Base-by-base conservation (phyloP, 805 yeast genomes). In the Saturnispora besseyi region DNA sequence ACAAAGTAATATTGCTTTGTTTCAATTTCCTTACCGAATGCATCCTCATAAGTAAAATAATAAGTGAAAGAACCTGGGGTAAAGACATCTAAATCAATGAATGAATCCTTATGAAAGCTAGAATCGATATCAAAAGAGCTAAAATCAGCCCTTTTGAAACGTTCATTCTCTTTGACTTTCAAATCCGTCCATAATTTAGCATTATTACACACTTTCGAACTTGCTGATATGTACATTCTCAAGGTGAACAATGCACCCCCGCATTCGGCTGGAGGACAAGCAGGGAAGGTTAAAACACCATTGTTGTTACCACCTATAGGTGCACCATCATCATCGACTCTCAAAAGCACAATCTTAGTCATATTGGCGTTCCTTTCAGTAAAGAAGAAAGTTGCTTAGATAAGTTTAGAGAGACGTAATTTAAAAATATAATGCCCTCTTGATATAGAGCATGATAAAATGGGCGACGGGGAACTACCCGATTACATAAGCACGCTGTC, bases 41-140 rank as follows among this genome's bases (percentile, higher is more conserved):
- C 53, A 0, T 66, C 56, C 32, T 72, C 68, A 61, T 82, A 89
- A 10, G 83, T 74, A 21, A 85, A 70, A 60, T 81, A 86, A 65
- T 79, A 90, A 52, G 84, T 76, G 65, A 76, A 91, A 2, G 95
- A 76, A 3, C 99, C 99, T 1, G 96, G 89, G 6, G 61, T 65
- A 59, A 65, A 78, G 49, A 91, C 77, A 8, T 76, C 72, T 46
- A 91, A 71, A 52, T 77, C 79, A 18, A 90, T 67, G 33, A 69
- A 63, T 46, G 77, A 71, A 62, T 89, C 93, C 46, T 75, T 64
- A 58, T 80, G 81, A 62, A 90, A 82, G 1, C 81, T 71, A n/a
- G 78, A 67, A 7, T 69, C 68, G 49, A 84, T 73, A 40, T 73
- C 62, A 50, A 72, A 71, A 41, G 78, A 73, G 53, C 74, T 71